Evolutionary conservation across 148 eudicot genomes (phyloP).

Genomic region (Salicornia ramosissima): DNA sequence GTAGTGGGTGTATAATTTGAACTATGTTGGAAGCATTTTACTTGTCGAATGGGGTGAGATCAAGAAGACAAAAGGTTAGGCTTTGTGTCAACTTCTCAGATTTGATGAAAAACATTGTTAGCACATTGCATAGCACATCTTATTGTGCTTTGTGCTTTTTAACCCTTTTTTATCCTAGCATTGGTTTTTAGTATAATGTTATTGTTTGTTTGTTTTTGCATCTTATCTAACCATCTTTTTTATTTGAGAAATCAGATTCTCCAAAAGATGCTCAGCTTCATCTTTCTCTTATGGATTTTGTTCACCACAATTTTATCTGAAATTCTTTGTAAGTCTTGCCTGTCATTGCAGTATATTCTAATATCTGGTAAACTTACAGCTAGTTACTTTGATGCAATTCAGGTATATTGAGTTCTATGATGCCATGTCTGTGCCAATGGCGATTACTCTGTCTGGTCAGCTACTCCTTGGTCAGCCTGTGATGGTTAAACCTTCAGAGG

Average conservation of each 20-base stretch:
- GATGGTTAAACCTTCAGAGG: constrained; percentile 99
- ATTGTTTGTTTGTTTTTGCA: neutral
- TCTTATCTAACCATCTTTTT: constrained; percentile 32
- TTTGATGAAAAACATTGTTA: neutral
- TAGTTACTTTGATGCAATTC: constrained; percentile 28
- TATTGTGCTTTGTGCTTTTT: neutral
- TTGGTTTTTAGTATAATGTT: constrained; percentile 1
- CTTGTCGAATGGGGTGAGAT: neutral
- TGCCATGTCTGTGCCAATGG: constrained; percentile 96
- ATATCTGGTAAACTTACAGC: constrained; percentile 20
- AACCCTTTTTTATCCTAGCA: neutral
- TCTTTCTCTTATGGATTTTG: constrained; percentile 37
- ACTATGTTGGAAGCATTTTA: constrained; percentile 8
- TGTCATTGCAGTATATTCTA: constrained; percentile 12
- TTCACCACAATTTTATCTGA: constrained; percentile 31
- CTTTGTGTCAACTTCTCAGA: neutral
- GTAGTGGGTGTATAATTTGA: constrained; percentile 1
- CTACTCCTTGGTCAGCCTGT: constrained; percentile 90
- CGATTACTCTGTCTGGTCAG: constrained; percentile 91
- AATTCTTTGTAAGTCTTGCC: constrained; percentile 36
- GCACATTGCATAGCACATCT: neutral
- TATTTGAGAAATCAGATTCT: constrained; percentile 40
- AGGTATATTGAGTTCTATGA: constrained; percentile 94
- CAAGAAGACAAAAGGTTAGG: neutral
- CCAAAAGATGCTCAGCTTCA: constrained; percentile 42